phyloP scores from a whole-genome alignment of 2,329 filamentous ascomycete genomes.

The Cladophialophora carrionii region DNA sequence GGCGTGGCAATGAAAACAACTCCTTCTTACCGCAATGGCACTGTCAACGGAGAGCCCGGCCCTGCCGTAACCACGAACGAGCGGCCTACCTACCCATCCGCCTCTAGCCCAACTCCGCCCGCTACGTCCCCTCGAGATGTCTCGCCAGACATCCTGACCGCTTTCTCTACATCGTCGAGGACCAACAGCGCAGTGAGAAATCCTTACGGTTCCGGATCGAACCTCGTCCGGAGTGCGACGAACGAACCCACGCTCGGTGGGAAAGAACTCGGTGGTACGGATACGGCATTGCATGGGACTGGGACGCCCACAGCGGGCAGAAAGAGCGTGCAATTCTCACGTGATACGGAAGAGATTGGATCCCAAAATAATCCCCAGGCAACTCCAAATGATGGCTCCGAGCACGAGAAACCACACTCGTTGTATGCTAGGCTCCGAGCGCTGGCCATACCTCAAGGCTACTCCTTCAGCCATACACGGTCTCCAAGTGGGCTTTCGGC shows the following conservation, averaged over 20 bases:
- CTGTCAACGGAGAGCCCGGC: constrained; percentile 27
- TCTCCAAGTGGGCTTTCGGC: constrained; percentile 54
- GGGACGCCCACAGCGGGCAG: constrained; percentile 27
- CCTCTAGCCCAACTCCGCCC: constrained; percentile 9
- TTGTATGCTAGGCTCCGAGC: constrained; percentile 80
- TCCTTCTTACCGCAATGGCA: constrained; percentile 16
- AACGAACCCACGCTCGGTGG: constrained; percentile 19
- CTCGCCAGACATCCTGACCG: constrained; percentile 25
- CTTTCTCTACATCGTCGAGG: constrained; percentile 22
- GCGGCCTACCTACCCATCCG: neutral
- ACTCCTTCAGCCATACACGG: constrained; percentile 52
- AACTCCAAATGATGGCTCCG: constrained; percentile 63
- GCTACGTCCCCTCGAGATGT: constrained; percentile 19
- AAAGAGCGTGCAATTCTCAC: constrained; percentile 74
- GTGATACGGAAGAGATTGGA: constrained; percentile 56
- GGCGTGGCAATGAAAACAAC: constrained; percentile 11
- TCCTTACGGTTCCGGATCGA: constrained; percentile 9
- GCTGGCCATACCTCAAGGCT: constrained; percentile 61
- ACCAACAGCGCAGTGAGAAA: constrained; percentile 25
- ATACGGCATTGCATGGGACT: constrained; percentile 21
- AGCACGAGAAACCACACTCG: constrained; percentile 64
- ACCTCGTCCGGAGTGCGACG: constrained; percentile 14
- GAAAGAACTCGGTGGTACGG: constrained; percentile 24
- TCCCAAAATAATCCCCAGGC: constrained; percentile 57
- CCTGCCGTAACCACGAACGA: constrained; percentile 25